Conservation (phyloP, 345 rosid species). For the Aethionema arabicum region DNA sequence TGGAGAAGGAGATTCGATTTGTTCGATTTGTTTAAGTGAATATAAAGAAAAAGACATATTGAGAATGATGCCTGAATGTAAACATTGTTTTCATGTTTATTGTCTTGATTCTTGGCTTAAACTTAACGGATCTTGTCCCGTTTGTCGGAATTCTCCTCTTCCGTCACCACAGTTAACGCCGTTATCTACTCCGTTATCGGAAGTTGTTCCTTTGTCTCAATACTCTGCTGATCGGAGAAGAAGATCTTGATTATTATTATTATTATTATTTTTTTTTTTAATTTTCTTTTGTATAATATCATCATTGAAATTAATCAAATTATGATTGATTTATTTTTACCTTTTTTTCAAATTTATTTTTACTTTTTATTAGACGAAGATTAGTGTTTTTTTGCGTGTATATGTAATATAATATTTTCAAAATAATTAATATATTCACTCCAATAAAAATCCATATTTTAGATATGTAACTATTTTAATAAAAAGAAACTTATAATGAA, state of each 20-base stretch:
- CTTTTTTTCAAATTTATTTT: no score
- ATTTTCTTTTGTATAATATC: background rate
- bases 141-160: conserved; percentile 94
- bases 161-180: conserved; percentile 68
- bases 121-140: conserved; percentile 96
- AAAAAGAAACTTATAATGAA: no score
- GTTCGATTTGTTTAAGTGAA: conserved; percentile 92
- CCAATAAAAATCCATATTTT: no score
- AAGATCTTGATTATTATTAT: conserved; percentile 30
- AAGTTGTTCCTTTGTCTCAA: conserved; percentile 91
- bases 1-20: conserved; percentile 42
- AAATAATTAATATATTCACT: no score
- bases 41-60: conserved; percentile 83
- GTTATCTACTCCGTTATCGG: conserved; percentile 87
- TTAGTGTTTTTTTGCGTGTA: no score
- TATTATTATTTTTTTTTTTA: conserved; percentile 15
- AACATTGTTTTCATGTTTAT: conserved; percentile 72
- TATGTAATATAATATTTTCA: no score
- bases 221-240: conserved; percentile 84
- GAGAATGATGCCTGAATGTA: conserved; percentile 98
- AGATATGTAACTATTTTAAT: no score
- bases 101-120: conserved; percentile 95
- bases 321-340: no score
- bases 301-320: no score
- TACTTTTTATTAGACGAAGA: no score